A percentile compares a stretch with the other conserved stretches of the same genome.
Conservation (phyloP, 2,329 filamentous ascomycete genomes). For the Gnomoniopsis smithogilvyi region DNA sequence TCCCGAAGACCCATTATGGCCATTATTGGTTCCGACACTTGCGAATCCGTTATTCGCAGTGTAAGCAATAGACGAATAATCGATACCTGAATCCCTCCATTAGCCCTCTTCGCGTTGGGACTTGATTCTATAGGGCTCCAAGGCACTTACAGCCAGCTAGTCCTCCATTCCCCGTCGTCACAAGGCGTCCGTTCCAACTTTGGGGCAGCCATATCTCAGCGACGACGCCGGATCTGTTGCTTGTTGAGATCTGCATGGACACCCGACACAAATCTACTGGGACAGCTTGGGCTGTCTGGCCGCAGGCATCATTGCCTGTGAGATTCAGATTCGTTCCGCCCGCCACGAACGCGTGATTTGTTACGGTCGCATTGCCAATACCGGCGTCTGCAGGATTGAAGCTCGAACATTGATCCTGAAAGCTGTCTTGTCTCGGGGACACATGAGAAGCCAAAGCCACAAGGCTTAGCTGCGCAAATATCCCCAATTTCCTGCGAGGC, state of each 20-base stretch:
- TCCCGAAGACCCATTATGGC: slow-evolving; percentile 42
- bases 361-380: slow-evolving; percentile 7
- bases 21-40: slow-evolving; percentile 47
- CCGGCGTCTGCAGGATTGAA: slow-evolving; percentile 1
- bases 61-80: slow-evolving; percentile 46
- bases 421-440: not conserved
- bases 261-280: slow-evolving; percentile 26
- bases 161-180: slow-evolving; percentile 48
- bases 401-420: not conserved
- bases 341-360: slow-evolving; percentile 9
- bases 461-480: not conserved
- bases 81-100: slow-evolving; percentile 28
- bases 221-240: slow-evolving; percentile 38
- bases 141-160: slow-evolving; percentile 38
- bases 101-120: not conserved
- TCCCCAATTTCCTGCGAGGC: not conserved
- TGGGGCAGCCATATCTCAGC: slow-evolving; percentile 47
- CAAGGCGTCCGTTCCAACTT: slow-evolving; percentile 41
- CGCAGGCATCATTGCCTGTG: slow-evolving; percentile 33
- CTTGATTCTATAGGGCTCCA: not conserved
- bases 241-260: slow-evolving; percentile 25
- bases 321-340: slow-evolving; percentile 31
- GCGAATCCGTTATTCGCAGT: slow-evolving; percentile 41
- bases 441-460: not conserved
- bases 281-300: slow-evolving; percentile 13